phyloP scores from a whole-genome alignment of 1,284 basidiomycete genomes.

The Fistulinella cinereoalba region DNA sequence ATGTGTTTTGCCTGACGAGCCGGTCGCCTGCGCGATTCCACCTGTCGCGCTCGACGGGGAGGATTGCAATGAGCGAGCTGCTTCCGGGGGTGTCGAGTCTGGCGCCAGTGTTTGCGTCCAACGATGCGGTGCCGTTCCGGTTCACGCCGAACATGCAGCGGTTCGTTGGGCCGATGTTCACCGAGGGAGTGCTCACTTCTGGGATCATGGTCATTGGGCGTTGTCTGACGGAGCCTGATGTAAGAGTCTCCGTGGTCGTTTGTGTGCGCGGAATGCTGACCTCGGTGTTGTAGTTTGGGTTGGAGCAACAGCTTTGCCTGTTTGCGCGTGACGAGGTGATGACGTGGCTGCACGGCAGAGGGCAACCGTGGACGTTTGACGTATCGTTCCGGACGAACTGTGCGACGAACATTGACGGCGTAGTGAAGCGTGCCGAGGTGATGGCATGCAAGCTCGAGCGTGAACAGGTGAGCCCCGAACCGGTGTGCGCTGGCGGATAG shows the following conservation, averaged over 20 bases:
- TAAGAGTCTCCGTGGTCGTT: slow-evolving; percentile 35
- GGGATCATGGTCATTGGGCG: slow-evolving; percentile 91
- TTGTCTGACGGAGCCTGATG: slow-evolving; percentile 90
- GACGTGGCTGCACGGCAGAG: slow-evolving; percentile 60
- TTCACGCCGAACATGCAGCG: slow-evolving; percentile 96
- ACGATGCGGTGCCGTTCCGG: slow-evolving; percentile 93
- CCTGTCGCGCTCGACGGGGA: slow-evolving; percentile 84
- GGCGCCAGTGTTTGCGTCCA: slow-evolving; percentile 70
- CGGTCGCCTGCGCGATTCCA: slow-evolving; percentile 87
- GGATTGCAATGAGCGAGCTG: slow-evolving; percentile 88
- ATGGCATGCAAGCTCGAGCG: slow-evolving; percentile 84
- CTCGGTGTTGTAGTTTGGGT: slow-evolving; percentile 59
- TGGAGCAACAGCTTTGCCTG: slow-evolving; percentile 86
- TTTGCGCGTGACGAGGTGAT: slow-evolving; percentile 94
- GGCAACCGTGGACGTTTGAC: slow-evolving; percentile 56
- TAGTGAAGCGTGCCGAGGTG: slow-evolving; percentile 83
- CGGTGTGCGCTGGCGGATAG: neutral
- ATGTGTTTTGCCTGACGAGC: slow-evolving; percentile 81
- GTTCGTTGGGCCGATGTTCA: slow-evolving; percentile 87
- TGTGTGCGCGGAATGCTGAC: neutral
- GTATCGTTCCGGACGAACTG: slow-evolving; percentile 67
- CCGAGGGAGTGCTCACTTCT: slow-evolving; percentile 86
- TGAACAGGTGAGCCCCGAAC: slow-evolving; percentile 57
- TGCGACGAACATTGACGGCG: slow-evolving; percentile 69
- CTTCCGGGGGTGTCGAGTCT: slow-evolving; percentile 64